Conservation (phyloP, 495 filamentous ascomycete species). For the Penicillium cosmopolitanum region DNA sequence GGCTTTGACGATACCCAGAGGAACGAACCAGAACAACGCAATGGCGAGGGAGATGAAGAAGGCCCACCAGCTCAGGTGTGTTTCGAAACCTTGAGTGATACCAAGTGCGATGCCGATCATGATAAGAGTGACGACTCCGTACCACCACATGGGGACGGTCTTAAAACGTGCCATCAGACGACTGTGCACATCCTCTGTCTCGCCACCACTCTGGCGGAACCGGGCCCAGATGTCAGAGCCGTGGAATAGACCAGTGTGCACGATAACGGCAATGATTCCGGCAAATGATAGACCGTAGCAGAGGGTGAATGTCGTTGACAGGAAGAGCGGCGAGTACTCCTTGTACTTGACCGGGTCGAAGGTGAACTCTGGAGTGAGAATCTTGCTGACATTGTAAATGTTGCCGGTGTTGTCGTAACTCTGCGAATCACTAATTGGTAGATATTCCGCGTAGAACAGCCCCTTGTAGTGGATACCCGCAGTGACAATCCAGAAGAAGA, state of each 20-base stretch:
- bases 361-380: slow-evolving; percentile 56
- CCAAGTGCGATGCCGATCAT: slow-evolving; percentile 58
- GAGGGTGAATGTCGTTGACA: slow-evolving; percentile 63
- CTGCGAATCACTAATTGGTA: slow-evolving; percentile 58
- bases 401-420: slow-evolving; percentile 62
- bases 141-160: slow-evolving; percentile 68
- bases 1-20: slow-evolving; percentile 57
- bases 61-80: slow-evolving; percentile 55
- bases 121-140: slow-evolving; percentile 46
- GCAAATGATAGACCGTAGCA: slow-evolving; percentile 65
- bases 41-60: slow-evolving; percentile 58
- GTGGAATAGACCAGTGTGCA: slow-evolving; percentile 59
- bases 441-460: slow-evolving; percentile 52
- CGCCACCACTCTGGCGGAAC: slow-evolving; percentile 48
- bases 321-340: slow-evolving; percentile 62
- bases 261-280: slow-evolving; percentile 56
- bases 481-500: slow-evolving; percentile 57
- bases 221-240: slow-evolving; percentile 58
- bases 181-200: slow-evolving; percentile 69
- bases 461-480: slow-evolving; percentile 56
- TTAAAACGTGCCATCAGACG: slow-evolving; percentile 63
- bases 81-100: slow-evolving; percentile 54
- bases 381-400: slow-evolving; percentile 55
- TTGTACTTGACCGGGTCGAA: slow-evolving; percentile 59
- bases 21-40: slow-evolving; percentile 53